phyloP scores from a whole-genome alignment of 1,284 basidiomycete genomes.

The Coniophora puteana region DNA sequence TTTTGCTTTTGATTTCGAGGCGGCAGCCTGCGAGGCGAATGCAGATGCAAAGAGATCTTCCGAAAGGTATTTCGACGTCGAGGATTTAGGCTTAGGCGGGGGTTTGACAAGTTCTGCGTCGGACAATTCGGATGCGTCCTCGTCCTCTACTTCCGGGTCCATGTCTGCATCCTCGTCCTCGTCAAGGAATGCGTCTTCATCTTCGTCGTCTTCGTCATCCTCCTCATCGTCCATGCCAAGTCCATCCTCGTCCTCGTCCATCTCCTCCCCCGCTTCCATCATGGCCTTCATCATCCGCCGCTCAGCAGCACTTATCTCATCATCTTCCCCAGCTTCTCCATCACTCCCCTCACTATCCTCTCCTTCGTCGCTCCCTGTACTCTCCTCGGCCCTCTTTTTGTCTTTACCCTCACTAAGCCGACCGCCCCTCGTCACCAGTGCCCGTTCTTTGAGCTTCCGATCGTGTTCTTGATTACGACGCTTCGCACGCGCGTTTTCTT shows the following conservation, averaged over 20 bases:
- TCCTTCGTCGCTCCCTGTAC: constrained; percentile 8
- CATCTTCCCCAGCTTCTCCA: neutral
- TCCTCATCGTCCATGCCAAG: constrained; percentile 8
- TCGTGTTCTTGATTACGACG: constrained; percentile 41
- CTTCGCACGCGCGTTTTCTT: constrained; percentile 34
- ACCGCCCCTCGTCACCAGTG: constrained; percentile 28
- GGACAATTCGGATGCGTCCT: neutral
- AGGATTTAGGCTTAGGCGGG: constrained; percentile 1
- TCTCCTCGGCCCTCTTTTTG: constrained; percentile 1
- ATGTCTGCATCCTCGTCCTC: constrained; percentile 14
- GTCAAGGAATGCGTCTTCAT: constrained; percentile 14
- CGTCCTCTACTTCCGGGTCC: constrained; percentile 8
- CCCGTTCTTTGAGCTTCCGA: constrained; percentile 42
- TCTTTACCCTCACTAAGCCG: constrained; percentile 9
- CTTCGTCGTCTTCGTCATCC: constrained; percentile 6
- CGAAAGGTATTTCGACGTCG: constrained; percentile 37
- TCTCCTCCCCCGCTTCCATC: constrained; percentile 34
- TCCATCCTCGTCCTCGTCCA: constrained; percentile 12
- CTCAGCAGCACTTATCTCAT: constrained; percentile 15
- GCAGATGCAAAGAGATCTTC: constrained; percentile 47
- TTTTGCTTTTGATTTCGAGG: constrained; percentile 18
- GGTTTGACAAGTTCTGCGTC: constrained; percentile 3
- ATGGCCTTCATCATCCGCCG: constrained; percentile 37
- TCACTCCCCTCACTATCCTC: constrained; percentile 14
- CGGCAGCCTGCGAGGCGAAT: constrained; percentile 34